A percentile compares a stretch with the other conserved stretches of the same genome.
Evolutionary conservation across 768 basidiomycete genomes (phyloP).

Genomic region (Russula emetica): DNA sequence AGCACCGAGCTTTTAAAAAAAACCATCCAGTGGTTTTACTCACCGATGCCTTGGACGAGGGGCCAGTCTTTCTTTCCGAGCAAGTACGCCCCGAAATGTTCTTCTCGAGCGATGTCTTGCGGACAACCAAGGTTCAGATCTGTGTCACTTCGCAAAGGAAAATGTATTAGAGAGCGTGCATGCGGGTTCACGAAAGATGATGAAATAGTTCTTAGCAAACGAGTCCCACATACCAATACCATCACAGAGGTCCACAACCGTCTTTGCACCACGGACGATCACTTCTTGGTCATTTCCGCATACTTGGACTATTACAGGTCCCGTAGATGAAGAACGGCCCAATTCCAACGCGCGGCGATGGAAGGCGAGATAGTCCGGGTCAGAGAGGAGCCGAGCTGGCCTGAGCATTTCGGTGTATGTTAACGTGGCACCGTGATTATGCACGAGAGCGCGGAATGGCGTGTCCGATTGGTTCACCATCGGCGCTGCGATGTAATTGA

Average conservation of each 20-base stretch:
- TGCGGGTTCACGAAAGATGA: too few species aligned
- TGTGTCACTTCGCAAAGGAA: conserved; percentile 33
- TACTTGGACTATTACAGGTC: conserved; percentile 66
- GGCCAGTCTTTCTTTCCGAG: conserved; percentile 70
- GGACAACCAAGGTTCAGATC: conserved; percentile 83
- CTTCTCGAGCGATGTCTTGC: conserved; percentile 60
- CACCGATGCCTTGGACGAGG: conserved; percentile 60
- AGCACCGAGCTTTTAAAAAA: neutral
- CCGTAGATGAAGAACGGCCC: conserved; percentile 29
- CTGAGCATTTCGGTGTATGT: conserved; percentile 77
- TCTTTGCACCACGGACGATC: conserved; percentile 56
- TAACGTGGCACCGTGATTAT: conserved; percentile 59
- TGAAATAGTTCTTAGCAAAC: neutral
- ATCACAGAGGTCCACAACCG: conserved; percentile 57
- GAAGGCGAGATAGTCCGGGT: conserved; percentile 60
- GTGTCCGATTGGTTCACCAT: conserved; percentile 81
- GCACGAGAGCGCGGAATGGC: conserved; percentile 62
- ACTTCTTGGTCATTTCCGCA: conserved; percentile 65
- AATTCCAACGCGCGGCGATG: conserved; percentile 53
- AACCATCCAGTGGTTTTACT: conserved; percentile 18
- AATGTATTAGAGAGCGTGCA: neutral
- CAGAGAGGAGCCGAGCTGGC: conserved; percentile 56
- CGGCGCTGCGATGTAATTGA: conserved; percentile 55
- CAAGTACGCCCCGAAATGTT: conserved; percentile 73
- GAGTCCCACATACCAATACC: conserved; percentile 52